These are phyloP conservation scores for Nakazawaea populi DNA, from an alignment of 805 yeast species.

Conservation along the genomic window DNA sequence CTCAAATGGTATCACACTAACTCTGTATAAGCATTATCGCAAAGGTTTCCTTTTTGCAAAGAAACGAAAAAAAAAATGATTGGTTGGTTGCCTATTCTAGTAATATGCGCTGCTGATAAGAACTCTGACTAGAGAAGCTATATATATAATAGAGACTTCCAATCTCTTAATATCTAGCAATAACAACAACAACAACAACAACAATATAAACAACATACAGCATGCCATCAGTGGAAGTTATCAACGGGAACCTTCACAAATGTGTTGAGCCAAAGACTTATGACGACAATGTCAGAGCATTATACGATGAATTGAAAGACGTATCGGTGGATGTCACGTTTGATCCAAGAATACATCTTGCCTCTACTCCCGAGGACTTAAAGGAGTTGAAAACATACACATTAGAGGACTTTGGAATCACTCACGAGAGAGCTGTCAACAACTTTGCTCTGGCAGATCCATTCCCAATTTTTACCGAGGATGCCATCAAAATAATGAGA, in stretches of 20 bases:
- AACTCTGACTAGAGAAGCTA: background rate
- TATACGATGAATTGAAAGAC: conserved; percentile 9
- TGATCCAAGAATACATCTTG: conserved; percentile 29
- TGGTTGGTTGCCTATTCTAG: background rate
- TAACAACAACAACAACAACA: background rate
- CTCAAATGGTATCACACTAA: too few relatives aligned
- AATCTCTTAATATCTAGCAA: background rate
- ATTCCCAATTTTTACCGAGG: conserved; percentile 52
- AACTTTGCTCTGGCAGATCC: conserved; percentile 46
- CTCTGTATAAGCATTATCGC: too few relatives aligned
- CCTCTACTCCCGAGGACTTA: conserved; percentile 20
- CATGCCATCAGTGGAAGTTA: conserved; percentile 8
- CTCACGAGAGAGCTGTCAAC: conserved; percentile 27
- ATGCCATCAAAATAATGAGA: conserved; percentile 50
- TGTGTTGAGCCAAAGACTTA: conserved; percentile 3
- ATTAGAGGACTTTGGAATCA: conserved; percentile 28
- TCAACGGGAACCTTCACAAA: conserved; percentile 8
- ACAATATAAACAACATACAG: background rate
- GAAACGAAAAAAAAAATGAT: too few relatives aligned
- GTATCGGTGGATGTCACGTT: conserved; percentile 15
- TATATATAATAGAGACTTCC: background rate
- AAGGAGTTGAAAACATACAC: conserved; percentile 28
- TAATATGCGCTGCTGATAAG: background rate
- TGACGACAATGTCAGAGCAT: background rate
- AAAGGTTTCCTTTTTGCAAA: too few relatives aligned